Conservation (phyloP, 352 stramenopile species). For the Globisporangium barbulae region DNA sequence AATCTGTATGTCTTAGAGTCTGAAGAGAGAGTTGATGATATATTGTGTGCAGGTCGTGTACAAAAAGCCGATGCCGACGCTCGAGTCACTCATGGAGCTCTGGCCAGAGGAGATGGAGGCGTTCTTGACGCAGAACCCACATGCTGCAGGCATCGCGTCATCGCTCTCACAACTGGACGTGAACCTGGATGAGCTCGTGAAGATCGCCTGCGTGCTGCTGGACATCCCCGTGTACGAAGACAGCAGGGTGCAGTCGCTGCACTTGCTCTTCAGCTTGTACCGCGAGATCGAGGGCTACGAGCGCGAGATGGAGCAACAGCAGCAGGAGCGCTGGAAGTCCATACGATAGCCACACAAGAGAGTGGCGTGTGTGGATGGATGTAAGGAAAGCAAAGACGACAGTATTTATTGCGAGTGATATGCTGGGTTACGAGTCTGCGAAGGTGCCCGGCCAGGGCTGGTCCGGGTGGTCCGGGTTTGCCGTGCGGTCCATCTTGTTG, state of each 20-base stretch:
- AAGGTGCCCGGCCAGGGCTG: constrained; percentile 75
- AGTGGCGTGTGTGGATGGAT: not conserved
- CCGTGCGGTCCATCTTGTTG: constrained; percentile 72
- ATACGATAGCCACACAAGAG: constrained; percentile 13
- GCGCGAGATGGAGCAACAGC: constrained; percentile 30
- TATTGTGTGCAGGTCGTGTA: constrained; percentile 49
- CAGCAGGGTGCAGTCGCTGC: constrained; percentile 85
- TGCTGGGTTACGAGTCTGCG: constrained; percentile 34
- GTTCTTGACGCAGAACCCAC: constrained; percentile 32
- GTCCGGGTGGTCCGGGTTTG: constrained; percentile 62
- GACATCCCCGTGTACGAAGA: constrained; percentile 90
- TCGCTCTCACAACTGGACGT: constrained; percentile 70
- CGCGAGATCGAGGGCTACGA: constrained; percentile 68
- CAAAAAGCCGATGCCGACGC: constrained; percentile 86
- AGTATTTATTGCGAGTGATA: constrained; percentile 3
- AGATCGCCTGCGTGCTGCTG: constrained; percentile 86
- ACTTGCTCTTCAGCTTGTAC: constrained; percentile 92
- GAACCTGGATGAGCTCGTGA: constrained; percentile 77
- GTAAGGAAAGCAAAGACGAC: not conserved
- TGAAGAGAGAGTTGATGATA: not conserved
- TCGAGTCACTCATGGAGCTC: constrained; percentile 87
- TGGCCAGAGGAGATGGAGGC: constrained; percentile 88
- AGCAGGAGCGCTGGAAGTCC: not conserved
- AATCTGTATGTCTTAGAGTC: too few relatives aligned
- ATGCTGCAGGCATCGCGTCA: constrained; percentile 11